Evolutionary conservation across 768 basidiomycete genomes (phyloP).

Genomic region (Hericium alpestre): DNA sequence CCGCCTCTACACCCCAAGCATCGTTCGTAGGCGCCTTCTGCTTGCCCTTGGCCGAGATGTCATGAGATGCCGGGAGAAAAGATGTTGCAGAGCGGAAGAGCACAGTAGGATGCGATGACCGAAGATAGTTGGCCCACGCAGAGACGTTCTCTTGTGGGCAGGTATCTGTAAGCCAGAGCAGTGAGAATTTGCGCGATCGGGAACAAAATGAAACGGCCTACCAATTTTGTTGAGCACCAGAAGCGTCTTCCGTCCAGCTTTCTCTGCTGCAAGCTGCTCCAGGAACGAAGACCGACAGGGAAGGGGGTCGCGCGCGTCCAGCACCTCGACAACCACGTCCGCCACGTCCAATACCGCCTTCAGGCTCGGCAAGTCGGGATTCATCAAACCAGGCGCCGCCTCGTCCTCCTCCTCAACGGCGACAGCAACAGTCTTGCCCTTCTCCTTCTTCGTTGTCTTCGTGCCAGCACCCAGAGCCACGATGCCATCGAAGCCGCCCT

Average conservation of each 20-base stretch:
- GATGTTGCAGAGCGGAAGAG: conserved; percentile 66
- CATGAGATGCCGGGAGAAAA: conserved; percentile 38
- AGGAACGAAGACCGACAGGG: conserved; percentile 55
- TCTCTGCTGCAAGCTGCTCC: conserved; percentile 41
- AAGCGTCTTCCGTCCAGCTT: conserved; percentile 36
- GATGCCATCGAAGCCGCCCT: conserved; percentile 35
- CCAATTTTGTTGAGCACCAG: conserved; percentile 86
- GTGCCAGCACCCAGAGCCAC: conserved; percentile 19
- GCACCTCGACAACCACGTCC: conserved; percentile 69
- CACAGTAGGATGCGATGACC: conserved; percentile 49
- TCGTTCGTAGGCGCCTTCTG: conserved; percentile 40
- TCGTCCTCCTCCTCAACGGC: conserved; percentile 26
- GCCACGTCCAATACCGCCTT: conserved; percentile 62
- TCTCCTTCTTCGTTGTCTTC: conserved; percentile 4
- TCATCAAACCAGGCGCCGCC: conserved; percentile 50
- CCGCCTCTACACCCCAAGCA: conserved; percentile 46
- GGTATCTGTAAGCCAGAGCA: conserved; percentile 40
- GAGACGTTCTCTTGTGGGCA: conserved; percentile 68
- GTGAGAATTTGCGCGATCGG: neutral
- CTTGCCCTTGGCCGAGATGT: conserved; percentile 25
- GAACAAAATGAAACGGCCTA: conserved; percentile 25
- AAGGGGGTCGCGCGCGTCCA: conserved; percentile 78
- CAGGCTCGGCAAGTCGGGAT: conserved; percentile 52
- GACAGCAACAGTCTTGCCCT: conserved; percentile 18
- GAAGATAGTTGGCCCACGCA: conserved; percentile 57